These are phyloP conservation scores for Ceratocystiopsis sp. DNA, from an alignment of 2,329 filamentous ascomycete genomes.

Conservation along the genomic window DNA sequence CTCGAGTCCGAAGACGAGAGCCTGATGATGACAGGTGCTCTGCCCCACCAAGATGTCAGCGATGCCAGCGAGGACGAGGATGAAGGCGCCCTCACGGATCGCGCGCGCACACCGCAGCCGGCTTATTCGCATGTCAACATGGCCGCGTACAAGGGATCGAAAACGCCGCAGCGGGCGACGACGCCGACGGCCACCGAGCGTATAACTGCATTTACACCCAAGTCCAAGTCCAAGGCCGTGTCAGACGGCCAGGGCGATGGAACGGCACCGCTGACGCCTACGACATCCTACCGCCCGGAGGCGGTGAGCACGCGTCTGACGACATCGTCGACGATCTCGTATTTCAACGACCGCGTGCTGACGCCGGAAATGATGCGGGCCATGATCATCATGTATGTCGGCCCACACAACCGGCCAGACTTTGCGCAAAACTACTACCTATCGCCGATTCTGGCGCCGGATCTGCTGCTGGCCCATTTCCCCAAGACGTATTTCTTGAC, in stretches of 20 bases:
- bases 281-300: slow-evolving; percentile 33
- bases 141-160: slow-evolving; percentile 2
- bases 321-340: slow-evolving; percentile 93
- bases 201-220: background rate
- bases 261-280: slow-evolving; percentile 4
- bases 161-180: background rate
- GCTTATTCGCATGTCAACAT: slow-evolving; percentile 9
- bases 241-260: background rate
- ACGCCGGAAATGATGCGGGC: slow-evolving; percentile 97
- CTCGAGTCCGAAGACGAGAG: slow-evolving; percentile 63
- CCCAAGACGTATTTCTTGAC: slow-evolving; percentile 91
- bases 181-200: background rate
- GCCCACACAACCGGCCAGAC: slow-evolving; percentile 81
- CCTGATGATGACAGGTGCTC: slow-evolving; percentile 19
- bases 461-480: slow-evolving; percentile 66
- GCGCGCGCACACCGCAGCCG: slow-evolving; percentile 4
- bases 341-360: slow-evolving; percentile 89
- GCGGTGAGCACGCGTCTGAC: slow-evolving; percentile 71
- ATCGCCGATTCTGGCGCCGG: slow-evolving; percentile 77
- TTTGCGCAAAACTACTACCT: slow-evolving; percentile 84
- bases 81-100: slow-evolving; percentile 1
- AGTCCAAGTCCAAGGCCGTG: background rate
- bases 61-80: background rate
- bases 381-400: slow-evolving; percentile 97
- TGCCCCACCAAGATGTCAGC: background rate